A percentile compares a stretch with the other conserved stretches of the same genome.
phyloP scores from a whole-genome alignment of 768 basidiomycete genomes.

The Kwoniella mangroviensis region DNA sequence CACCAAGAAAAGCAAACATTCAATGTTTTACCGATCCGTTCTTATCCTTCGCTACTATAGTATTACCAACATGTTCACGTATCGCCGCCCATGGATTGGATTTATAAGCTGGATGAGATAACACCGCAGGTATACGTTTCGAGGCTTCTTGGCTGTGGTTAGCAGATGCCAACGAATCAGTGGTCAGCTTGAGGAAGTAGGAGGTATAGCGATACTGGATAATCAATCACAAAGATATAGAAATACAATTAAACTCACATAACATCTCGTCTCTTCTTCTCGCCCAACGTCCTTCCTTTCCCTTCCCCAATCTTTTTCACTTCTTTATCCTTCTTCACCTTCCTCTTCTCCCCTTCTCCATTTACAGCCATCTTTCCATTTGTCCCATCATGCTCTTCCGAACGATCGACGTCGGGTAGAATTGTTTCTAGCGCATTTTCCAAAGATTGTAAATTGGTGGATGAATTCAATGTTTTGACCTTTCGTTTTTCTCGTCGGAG shows the following conservation, averaged over 20 bases:
- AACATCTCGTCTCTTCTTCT: slow-evolving; percentile 49
- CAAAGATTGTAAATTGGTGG: slow-evolving; percentile 36
- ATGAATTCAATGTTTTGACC: slow-evolving; percentile 38
- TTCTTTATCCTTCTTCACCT: slow-evolving; percentile 20
- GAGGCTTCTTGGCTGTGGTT: slow-evolving; percentile 29
- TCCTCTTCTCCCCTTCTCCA: slow-evolving; percentile 15
- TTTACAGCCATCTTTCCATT: not conserved
- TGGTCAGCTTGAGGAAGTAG: too few relatives aligned
- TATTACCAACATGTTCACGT: slow-evolving; percentile 51
- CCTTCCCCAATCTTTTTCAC: slow-evolving; percentile 44
- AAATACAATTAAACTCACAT: slow-evolving; percentile 41
- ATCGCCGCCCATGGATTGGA: slow-evolving; percentile 55
- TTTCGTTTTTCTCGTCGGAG: slow-evolving; percentile 49
- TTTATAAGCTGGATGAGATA: slow-evolving; percentile 51
- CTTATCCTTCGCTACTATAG: slow-evolving; percentile 33
- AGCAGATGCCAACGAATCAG: not conserved
- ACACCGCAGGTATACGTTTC: slow-evolving; percentile 45
- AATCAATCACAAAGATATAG: too few relatives aligned
- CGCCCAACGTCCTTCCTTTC: slow-evolving; percentile 49
- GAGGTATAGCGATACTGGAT: too few relatives aligned
- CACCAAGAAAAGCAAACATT: not conserved
- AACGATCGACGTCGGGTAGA: slow-evolving; percentile 8
- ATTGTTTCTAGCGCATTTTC: slow-evolving; percentile 28
- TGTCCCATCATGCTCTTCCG: slow-evolving; percentile 3
- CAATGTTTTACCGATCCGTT: not conserved